These are phyloP conservation scores for Cladosporium sp. DNA, from an alignment of 2,329 filamentous ascomycete species.

Conservation along the genomic window DNA sequence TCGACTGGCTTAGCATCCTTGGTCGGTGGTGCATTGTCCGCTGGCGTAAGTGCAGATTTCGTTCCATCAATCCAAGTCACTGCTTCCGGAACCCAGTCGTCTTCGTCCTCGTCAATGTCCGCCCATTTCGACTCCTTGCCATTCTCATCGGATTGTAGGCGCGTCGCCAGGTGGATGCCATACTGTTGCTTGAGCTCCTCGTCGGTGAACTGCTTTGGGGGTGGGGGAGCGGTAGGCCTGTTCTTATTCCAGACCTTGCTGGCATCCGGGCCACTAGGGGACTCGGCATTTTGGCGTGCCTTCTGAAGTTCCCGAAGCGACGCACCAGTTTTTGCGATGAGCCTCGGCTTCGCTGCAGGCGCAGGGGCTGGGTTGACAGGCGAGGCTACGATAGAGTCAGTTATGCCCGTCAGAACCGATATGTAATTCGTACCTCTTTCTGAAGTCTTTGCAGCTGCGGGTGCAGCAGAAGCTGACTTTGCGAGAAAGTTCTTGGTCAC, in stretches of 20 bases:
- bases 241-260: conserved; percentile 88
- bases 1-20: conserved; percentile 18
- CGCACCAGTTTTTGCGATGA: conserved; percentile 71
- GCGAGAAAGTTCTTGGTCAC: conserved; percentile 83
- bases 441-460: conserved; percentile 29
- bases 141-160: conserved; percentile 69
- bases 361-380: conserved; percentile 47
- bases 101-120: conserved; percentile 84
- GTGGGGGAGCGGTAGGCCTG: conserved; percentile 62
- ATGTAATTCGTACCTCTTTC: conserved; percentile 16
- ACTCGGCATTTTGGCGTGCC: conserved; percentile 32
- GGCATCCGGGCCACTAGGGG: conserved; percentile 57
- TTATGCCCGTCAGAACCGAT: not conserved
- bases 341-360: conserved; percentile 53
- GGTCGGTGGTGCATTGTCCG: conserved; percentile 30
- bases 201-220: conserved; percentile 78
- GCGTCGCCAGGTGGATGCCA: conserved; percentile 78
- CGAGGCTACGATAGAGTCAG: conserved; percentile 18
- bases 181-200: conserved; percentile 81
- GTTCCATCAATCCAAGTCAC: conserved; percentile 88
- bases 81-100: conserved; percentile 79
- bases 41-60: conserved; percentile 68
- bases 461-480: conserved; percentile 58
- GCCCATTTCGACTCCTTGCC: conserved; percentile 81
- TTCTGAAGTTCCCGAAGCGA: conserved; percentile 43